These are phyloP conservation scores for Arthromyces matolae DNA, from an alignment of 768 basidiomycete genomes.

Conservation along the genomic window DNA sequence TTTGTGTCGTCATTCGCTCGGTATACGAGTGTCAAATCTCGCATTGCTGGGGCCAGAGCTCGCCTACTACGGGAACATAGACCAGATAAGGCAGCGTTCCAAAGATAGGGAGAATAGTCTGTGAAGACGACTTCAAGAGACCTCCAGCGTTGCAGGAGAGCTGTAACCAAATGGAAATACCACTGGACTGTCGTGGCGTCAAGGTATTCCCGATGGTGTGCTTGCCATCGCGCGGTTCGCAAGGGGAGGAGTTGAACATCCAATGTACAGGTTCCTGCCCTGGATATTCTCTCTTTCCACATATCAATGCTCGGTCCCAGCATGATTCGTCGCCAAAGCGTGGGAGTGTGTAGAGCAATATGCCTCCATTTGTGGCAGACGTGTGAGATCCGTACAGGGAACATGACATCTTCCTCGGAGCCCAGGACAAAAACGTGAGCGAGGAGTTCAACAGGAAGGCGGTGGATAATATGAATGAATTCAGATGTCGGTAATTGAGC, in stretches of 20 bases:
- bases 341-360: constrained; percentile 55
- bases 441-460: constrained; percentile 62
- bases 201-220: constrained; percentile 28
- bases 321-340: constrained; percentile 61
- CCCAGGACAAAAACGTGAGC: constrained; percentile 61
- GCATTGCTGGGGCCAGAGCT: constrained; percentile 40
- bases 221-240: constrained; percentile 22
- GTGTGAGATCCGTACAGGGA: constrained; percentile 63
- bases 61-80: constrained; percentile 37
- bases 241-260: constrained; percentile 50
- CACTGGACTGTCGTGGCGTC: constrained; percentile 50
- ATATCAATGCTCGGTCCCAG: constrained; percentile 47
- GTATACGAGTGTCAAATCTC: constrained; percentile 55
- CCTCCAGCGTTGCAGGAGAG: constrained; percentile 54
- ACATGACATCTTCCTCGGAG: constrained; percentile 49
- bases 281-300: constrained; percentile 61
- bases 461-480: constrained; percentile 46
- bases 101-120: constrained; percentile 59
- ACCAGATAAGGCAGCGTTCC: constrained; percentile 60
- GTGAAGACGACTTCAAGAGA: constrained; percentile 57
- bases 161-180: constrained; percentile 56
- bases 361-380: constrained; percentile 65
- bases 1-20: constrained; percentile 67
- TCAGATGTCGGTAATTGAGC: constrained; percentile 19
- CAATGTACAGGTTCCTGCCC: constrained; percentile 57